These are phyloP conservation scores for Fabrea salina DNA, from an alignment of 169 alveolate species.

Conservation along the genomic window DNA sequence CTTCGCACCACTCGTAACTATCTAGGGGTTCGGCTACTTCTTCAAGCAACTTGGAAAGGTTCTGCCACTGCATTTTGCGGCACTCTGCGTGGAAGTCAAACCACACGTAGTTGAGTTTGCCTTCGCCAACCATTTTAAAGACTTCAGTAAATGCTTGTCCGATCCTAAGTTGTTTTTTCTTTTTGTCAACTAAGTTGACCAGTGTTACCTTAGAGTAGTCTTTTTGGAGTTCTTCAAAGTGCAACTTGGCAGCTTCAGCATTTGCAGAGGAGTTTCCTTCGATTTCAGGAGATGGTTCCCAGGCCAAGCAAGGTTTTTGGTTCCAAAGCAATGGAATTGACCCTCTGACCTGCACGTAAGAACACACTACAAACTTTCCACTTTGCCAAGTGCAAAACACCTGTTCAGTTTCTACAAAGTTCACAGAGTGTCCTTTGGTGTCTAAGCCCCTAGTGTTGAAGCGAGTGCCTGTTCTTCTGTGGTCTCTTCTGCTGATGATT, in stretches of 20 bases:
- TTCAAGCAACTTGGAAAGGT: slow-evolving; percentile 70
- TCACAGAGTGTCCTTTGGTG: slow-evolving; percentile 82
- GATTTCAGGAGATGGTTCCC: slow-evolving; percentile 76
- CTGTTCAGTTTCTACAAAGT: slow-evolving; percentile 96
- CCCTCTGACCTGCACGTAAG: slow-evolving; percentile 93
- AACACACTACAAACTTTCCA: slow-evolving; percentile 40
- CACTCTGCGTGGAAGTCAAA: slow-evolving; percentile 92
- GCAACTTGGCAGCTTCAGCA: slow-evolving; percentile 54
- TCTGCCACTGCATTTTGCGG: slow-evolving; percentile 84
- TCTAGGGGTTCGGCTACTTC: slow-evolving; percentile 36
- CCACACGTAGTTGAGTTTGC: slow-evolving; percentile 78
- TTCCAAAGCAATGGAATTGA: slow-evolving; percentile 95
- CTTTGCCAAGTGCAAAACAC: slow-evolving; percentile 54
- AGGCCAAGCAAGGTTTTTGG: slow-evolving; percentile 81
- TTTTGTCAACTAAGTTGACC: slow-evolving; percentile 85
- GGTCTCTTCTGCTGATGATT: slow-evolving; percentile 90
- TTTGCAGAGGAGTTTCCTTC: slow-evolving; percentile 52
- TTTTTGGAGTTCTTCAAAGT: slow-evolving; percentile 57
- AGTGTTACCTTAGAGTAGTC: slow-evolving; percentile 64
- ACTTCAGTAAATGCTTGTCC: slow-evolving; percentile 56
- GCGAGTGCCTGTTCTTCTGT: slow-evolving; percentile 94
- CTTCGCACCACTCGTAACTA: slow-evolving; percentile 4
- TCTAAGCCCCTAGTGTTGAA: slow-evolving; percentile 93
- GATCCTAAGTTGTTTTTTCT: slow-evolving; percentile 65
- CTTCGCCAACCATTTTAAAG: slow-evolving; percentile 24